Evolutionary conservation across 2,329 filamentous ascomycete genomes (phyloP).

Genomic region (Leptographium procerum): DNA sequence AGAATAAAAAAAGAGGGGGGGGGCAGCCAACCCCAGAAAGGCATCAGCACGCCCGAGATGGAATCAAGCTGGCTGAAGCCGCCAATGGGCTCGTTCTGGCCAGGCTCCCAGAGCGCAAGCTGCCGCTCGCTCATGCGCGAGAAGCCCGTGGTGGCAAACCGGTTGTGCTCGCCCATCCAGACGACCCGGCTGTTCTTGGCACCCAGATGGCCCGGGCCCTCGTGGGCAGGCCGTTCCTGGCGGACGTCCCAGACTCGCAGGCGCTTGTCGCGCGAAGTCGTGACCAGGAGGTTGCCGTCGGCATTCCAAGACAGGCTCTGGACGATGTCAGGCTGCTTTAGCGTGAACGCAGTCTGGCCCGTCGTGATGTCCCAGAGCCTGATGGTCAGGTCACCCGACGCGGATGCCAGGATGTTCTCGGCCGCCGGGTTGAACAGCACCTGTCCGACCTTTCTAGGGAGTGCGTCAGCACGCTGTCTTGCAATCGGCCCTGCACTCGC

Average conservation of each 20-base stretch:
- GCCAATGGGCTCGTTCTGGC: constrained; percentile 73
- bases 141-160: constrained; percentile 93
- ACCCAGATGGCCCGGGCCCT: constrained; percentile 74
- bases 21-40: constrained; percentile 71
- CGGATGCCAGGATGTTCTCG: constrained; percentile 88
- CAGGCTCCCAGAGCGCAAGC: constrained; percentile 88
- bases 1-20: no score
- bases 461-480: not conserved
- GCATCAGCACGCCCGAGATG: constrained; percentile 97
- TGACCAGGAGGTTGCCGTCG: constrained; percentile 73
- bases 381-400: constrained; percentile 87
- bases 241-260: constrained; percentile 94
- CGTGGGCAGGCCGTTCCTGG: constrained; percentile 78
- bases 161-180: constrained; percentile 95
- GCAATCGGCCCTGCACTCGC: not conserved
- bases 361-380: constrained; percentile 92
- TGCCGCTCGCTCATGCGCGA: constrained; percentile 97
- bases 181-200: constrained; percentile 96
- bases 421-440: constrained; percentile 96
- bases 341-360: constrained; percentile 59
- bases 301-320: constrained; percentile 96
- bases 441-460: constrained; percentile 81
- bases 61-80: constrained; percentile 87
- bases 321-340: constrained; percentile 85
- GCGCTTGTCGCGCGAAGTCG: constrained; percentile 96